phyloP scores from a whole-genome alignment of 164 flowering plant species.

The Vitis rupestris region DNA sequence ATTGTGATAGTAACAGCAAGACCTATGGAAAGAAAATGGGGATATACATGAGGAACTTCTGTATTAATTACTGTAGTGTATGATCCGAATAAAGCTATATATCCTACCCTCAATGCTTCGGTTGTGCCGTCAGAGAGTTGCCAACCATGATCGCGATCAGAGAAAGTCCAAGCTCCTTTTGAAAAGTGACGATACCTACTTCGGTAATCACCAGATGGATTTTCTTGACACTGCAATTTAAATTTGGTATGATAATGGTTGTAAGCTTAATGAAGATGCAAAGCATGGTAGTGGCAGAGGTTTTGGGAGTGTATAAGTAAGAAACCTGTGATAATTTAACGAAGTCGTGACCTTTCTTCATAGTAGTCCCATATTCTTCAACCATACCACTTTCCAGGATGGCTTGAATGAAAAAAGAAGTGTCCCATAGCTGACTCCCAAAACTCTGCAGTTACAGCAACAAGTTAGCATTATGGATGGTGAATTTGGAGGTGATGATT shows the following conservation, averaged over 20 bases:
- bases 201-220: constrained; percentile 54
- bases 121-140: constrained; percentile 69
- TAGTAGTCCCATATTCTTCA: constrained; percentile 27
- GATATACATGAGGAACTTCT: background rate
- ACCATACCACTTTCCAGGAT: constrained; percentile 27
- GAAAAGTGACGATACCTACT: constrained; percentile 54
- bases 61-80: background rate
- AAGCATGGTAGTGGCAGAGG: background rate
- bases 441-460: constrained; percentile 35
- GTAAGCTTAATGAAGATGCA: no score
- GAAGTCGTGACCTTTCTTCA: constrained; percentile 37
- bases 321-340: constrained; percentile 37
- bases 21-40: no score
- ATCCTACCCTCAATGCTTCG: constrained; percentile 49
- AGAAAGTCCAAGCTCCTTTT: constrained; percentile 66
- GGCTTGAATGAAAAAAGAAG: constrained; percentile 36
- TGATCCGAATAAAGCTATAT: background rate
- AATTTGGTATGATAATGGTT: no score
- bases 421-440: constrained; percentile 44
- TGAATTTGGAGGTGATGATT: no score
- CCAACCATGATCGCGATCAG: constrained; percentile 67
- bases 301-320: no score
- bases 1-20: no score
- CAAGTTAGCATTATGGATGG: constrained; percentile 11
- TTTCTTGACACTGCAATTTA: constrained; percentile 32